Base-by-base conservation (phyloP, 2,329 filamentous ascomycete genomes). In the Phoma sp. region DNA sequence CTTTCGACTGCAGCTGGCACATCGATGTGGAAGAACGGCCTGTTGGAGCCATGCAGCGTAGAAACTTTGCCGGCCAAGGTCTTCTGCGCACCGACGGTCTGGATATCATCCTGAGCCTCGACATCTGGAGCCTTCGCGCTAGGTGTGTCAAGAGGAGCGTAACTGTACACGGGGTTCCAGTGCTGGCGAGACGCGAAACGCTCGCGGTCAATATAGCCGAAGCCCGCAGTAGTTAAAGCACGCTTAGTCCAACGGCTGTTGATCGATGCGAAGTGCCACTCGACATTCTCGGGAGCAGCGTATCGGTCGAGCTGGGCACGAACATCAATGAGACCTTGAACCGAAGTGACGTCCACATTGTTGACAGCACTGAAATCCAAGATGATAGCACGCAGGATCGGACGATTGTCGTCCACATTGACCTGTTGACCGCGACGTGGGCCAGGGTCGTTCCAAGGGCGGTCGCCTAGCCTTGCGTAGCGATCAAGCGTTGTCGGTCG, bases 251-350 rank as follows among this genome's bases (percentile, higher is more conserved):
- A 97, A 50, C 90, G 85, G 79, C 95, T 97, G 78, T 88, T 92
- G 78, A 98, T 89, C 75, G 87, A 89, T n/a, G 93, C 91, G 60
- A 98, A 88, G 75, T 98, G 95, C 93, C 93, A 98, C 72, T 97
- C 91, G 4, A 98, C 93, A 2, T 83, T 81, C 18, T 92, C 86
- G 0, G 93, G 93, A 0, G 88, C 75, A 0, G 91, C 85, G 70
- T 96, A 96, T 18, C 86, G 83, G 73, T 97, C 93, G 24, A 98
- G 86, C 71, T 97, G 93, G 74, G 96, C 96, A 67, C 93, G 90
- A 1, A 97, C 89, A 67, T 98, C 95, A 67, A 98, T 96, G 35
- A 98, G 81, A 65, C 91, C 88, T 76, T 98, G 95, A 2, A 97
- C 85, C 0, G 91, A 96, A 0, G 95, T 97, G 55, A 96, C 86